phyloP scores from a whole-genome alignment of 2,329 filamentous ascomycete genomes.

The Fusarium circinatum region DNA sequence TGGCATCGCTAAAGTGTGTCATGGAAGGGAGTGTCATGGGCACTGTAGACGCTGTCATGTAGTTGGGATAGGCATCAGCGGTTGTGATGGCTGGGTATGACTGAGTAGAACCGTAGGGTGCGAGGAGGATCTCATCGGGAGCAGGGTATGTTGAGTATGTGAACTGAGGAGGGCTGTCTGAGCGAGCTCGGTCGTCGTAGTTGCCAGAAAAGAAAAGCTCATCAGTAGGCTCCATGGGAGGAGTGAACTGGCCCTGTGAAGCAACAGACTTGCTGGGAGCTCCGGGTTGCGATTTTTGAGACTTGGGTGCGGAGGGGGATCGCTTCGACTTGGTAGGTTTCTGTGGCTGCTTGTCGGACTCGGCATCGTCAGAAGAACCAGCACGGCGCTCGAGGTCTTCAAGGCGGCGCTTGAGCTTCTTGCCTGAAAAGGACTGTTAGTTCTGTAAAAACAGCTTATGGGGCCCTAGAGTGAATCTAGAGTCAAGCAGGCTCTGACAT shows the following conservation, averaged over 20 bases:
- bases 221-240: slow-evolving; percentile 69
- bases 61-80: slow-evolving; percentile 64
- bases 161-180: slow-evolving; percentile 77
- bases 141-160: slow-evolving; percentile 73
- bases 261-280: slow-evolving; percentile 51
- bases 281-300: slow-evolving; percentile 44
- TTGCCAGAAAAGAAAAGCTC: slow-evolving; percentile 71
- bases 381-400: slow-evolving; percentile 86
- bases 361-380: slow-evolving; percentile 63
- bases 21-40: slow-evolving; percentile 72
- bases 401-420: slow-evolving; percentile 91
- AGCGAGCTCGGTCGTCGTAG: slow-evolving; percentile 75
- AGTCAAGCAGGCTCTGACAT: slow-evolving; percentile 51
- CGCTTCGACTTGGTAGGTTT: slow-evolving; percentile 48
- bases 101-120: slow-evolving; percentile 66
- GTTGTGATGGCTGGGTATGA: slow-evolving; percentile 63
- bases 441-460: not conserved
- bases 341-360: slow-evolving; percentile 46
- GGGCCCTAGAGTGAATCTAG: not conserved
- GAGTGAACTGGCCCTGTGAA: slow-evolving; percentile 67
- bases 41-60: slow-evolving; percentile 62
- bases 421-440: slow-evolving; percentile 64
- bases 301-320: slow-evolving; percentile 43
- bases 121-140: slow-evolving; percentile 71
- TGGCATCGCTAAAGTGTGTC: slow-evolving; percentile 69